Evolutionary conservation across 306 rosid genomes (phyloP), one percentile per base, ranked within the genome.

Genomic region (Myrica gale): DNA sequence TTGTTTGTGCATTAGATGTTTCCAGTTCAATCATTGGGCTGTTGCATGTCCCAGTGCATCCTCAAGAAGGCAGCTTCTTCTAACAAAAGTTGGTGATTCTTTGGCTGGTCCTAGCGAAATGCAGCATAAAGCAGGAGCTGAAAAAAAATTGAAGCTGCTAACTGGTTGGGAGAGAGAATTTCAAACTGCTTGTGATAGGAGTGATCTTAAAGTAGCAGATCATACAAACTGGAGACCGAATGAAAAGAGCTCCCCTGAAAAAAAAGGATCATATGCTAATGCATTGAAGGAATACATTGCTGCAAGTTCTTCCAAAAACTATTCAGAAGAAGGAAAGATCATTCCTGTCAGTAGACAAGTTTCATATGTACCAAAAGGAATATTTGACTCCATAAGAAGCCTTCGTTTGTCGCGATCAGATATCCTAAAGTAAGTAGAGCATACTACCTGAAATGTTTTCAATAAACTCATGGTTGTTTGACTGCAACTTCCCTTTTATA

Each of bases 331-430:
- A 76, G 82, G 78, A 55, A 77, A 82, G 75, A 23, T 51, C 84
- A 74, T 61, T 44, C 70, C 82, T 74, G 74, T 77, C 20, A 74
- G 79, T 81, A 76, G 48, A 52, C 79, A 74, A 78, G 79, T 69
- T 71, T 75, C 86, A 47, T 61, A 74, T 41, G 78, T 84, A 12
- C 94, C 96, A 12, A 74, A 74, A 39, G 85, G 79, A 77, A 87
- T 92, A 62, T 84, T 82, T 46, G 87, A 86, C 16, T 85, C 88
- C 12, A 81, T 95, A 41, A 88, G 80, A 69, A 85, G 73, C 79
- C 97, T 95, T 83, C 90, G 84, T 37, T 71, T 95, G 80, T 88
- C 97, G 76, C 97, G 99, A 79, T 73, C 82, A 15, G 88, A 92
- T 75, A 83, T 95, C 63, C 78, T 90, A 67, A 90, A 85, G 99